Evolutionary conservation across 495 filamentous ascomycete genomes (phyloP), one percentile per base, ranked within the genome.

Genomic region (Hyaloscypha hepaticicola): DNA sequence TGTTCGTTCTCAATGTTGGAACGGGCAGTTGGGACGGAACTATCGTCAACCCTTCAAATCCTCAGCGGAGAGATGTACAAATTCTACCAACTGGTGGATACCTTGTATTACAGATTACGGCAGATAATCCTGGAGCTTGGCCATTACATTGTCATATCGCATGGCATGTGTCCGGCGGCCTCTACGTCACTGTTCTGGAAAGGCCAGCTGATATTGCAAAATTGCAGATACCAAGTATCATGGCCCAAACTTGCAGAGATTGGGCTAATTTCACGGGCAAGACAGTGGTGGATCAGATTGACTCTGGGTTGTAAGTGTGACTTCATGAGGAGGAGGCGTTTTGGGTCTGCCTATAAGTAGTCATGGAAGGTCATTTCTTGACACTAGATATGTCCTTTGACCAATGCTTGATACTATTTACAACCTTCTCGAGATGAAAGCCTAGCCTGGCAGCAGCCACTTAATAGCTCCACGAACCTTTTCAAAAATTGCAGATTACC

Each of bases 41-140:
- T 7, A 74, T 72, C 38, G 66, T 82, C 41, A 77, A 77, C 16
- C 72, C 76, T 22, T 48, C 60, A 16, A 84, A 79, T 26, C 85
- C 87, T 5, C 79, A 82, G 12, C 78, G 87, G 2, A 75, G 88
- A 22, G 88, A 90, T 66, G 83, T 82, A 1, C 84, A 83, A 1
- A 70, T 86, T 61, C 65, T 91, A 0, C 60, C 66, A 11, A 31
- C 25, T 5, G 41, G 33, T 28, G 83, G 79, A 0, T 73, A 78
- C 68, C 55, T 83, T 48, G 74, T 84, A 5, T 70, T 88, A 0
- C 83, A 76, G n/a, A 85, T 86, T 68, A 69, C 80, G 73, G 79
- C 81, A 2, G 82, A 87, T 61, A 87, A 82, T 61, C 79, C 84
- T 0, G 83, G 84, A 9, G 72, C 81, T 33, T 87, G 84, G 83